A percentile compares a stretch with the other conserved stretches of the same genome.
These are phyloP conservation scores for Scleromitrula shiraiana DNA, from an alignment of 2,329 filamentous ascomycete genomes.

Conservation along the genomic window DNA sequence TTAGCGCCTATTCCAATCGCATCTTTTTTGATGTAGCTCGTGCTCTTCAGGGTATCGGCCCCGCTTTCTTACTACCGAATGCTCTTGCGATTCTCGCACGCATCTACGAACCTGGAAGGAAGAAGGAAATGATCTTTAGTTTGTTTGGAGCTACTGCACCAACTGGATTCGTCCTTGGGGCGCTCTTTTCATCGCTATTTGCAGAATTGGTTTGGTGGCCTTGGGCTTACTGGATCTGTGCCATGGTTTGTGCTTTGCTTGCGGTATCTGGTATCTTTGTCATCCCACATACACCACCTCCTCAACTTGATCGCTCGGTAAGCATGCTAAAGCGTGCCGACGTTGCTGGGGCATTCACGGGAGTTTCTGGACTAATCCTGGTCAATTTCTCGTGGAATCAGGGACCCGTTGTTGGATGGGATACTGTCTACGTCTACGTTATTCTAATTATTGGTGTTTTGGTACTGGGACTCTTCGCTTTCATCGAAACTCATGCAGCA, in stretches of 20 bases:
- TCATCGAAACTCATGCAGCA: slow-evolving; percentile 38
- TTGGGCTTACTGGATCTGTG: slow-evolving; percentile 41
- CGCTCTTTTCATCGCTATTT: slow-evolving; percentile 35
- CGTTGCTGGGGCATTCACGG: slow-evolving; percentile 37
- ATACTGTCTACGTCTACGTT: slow-evolving; percentile 28
- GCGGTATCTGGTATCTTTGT: slow-evolving; percentile 31
- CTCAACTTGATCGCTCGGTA: slow-evolving; percentile 26
- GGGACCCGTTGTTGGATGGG: slow-evolving; percentile 22
- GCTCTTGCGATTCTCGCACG: slow-evolving; percentile 41
- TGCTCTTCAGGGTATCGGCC: slow-evolving; percentile 47
- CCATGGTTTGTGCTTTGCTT: slow-evolving; percentile 33
- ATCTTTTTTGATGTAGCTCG: slow-evolving; percentile 41
- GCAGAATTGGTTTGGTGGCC: slow-evolving; percentile 40
- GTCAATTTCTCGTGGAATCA: slow-evolving; percentile 48
- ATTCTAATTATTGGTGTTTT: slow-evolving; percentile 49
- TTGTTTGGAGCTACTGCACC: slow-evolving; percentile 42
- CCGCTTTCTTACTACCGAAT: slow-evolving; percentile 44
- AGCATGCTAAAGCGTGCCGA: slow-evolving; percentile 30
- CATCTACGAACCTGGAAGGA: slow-evolving; percentile 38
- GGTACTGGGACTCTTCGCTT: slow-evolving; percentile 46
- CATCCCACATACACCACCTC: slow-evolving; percentile 31
- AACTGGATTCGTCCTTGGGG: slow-evolving; percentile 37
- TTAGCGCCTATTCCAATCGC: slow-evolving; percentile 21
- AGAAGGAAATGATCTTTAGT: slow-evolving; percentile 38
- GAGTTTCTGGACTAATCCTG: slow-evolving; percentile 43